Conservation (phyloP, 75 land plant species). For the Chamaecyparis obtusa region DNA sequence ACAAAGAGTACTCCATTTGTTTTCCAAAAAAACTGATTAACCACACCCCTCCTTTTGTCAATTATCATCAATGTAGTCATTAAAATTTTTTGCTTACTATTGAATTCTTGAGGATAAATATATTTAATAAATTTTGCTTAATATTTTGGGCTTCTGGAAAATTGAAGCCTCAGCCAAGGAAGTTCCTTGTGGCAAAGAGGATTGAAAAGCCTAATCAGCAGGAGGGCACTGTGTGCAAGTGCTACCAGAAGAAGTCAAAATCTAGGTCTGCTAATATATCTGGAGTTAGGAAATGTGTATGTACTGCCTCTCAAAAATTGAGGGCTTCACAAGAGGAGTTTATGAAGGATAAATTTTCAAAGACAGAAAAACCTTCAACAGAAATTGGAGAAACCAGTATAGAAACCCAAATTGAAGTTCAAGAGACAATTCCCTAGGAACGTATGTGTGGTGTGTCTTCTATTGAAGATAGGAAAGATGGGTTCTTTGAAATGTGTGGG, state of each 20-base stretch:
- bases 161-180: conserved; percentile 34
- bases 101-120: too few species aligned
- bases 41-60: neutral
- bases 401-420: neutral
- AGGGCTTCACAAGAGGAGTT: conserved; percentile 76
- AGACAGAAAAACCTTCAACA: neutral
- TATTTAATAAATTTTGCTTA: too few species aligned
- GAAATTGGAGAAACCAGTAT: conserved; percentile 2
- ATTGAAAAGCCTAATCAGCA: conserved; percentile 2
- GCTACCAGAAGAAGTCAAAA: conserved; percentile 22
- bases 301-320: conserved; percentile 56
- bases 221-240: conserved; percentile 20
- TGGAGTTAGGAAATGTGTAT: conserved; percentile 32
- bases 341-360: conserved; percentile 18
- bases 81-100: too few species aligned
- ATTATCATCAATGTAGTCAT: neutral
- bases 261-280: neutral
- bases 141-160: neutral
- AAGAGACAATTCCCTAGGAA: neutral
- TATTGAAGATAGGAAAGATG: neutral
- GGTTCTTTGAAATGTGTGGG: neutral
- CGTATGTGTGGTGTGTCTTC: too few species aligned
- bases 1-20: neutral
- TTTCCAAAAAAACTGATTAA: neutral
- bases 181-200: conserved; percentile 62